phyloP scores from a whole-genome alignment of 2,329 filamentous ascomycete genomes.

The Colletotrichum navitas region DNA sequence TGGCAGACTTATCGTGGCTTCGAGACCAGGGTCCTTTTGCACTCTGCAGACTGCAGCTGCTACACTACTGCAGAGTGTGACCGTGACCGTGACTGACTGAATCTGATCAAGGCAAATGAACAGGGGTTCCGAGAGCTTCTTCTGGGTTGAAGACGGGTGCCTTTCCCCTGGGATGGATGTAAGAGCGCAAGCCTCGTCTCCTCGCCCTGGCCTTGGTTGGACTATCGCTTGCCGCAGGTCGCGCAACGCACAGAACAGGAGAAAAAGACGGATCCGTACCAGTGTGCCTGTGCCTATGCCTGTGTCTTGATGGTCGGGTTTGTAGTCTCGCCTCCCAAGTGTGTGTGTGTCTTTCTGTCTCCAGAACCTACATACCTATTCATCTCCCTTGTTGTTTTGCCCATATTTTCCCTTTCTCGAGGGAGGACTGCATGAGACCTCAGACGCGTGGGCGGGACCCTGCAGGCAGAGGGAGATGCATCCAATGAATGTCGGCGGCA shows the following conservation, averaged over 20 bases:
- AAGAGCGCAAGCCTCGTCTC: constrained; percentile 20
- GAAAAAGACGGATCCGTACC: constrained; percentile 8
- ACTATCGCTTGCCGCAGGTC: constrained; percentile 26
- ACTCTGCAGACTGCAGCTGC: constrained; percentile 28
- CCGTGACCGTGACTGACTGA: constrained; percentile 13
- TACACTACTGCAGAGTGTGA: constrained; percentile 36
- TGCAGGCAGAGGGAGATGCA: constrained; percentile 31
- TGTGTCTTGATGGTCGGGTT: constrained; percentile 8
- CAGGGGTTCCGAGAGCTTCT: neutral
- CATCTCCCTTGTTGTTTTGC: constrained; percentile 26
- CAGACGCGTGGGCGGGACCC: constrained; percentile 41
- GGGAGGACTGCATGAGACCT: constrained; percentile 31
- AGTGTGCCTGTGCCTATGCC: neutral
- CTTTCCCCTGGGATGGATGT: constrained; percentile 21
- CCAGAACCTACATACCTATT: constrained; percentile 9
- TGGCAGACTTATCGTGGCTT: constrained; percentile 40
- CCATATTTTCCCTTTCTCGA: constrained; percentile 18
- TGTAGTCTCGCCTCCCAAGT: constrained; percentile 2
- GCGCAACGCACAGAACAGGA: constrained; percentile 37
- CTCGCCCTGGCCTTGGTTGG: constrained; percentile 31
- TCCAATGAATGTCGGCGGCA: constrained; percentile 31
- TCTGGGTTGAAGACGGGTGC: constrained; percentile 1
- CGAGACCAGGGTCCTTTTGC: constrained; percentile 22
- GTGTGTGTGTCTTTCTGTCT: neutral
- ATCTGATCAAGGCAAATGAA: constrained; percentile 29